Conservation (phyloP, 768 basidiomycete species). For the Lentinula sp. region DNA sequence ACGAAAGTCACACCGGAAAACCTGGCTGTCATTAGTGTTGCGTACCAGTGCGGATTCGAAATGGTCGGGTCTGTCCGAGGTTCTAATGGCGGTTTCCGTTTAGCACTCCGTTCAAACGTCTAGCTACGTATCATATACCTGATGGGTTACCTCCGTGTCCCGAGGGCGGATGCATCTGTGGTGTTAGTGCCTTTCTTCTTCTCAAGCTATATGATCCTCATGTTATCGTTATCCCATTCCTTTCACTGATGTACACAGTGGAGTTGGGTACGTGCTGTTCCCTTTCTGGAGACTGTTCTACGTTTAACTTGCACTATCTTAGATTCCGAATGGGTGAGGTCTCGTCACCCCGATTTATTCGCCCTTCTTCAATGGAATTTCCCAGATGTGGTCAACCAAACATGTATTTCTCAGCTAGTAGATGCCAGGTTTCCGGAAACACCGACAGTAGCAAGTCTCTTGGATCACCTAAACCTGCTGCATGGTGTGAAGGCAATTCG, state of each 20-base stretch:
- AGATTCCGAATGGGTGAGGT: conserved; percentile 3
- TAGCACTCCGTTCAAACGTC: conserved; percentile 51
- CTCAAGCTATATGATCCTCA: neutral
- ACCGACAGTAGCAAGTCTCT: conserved; percentile 31
- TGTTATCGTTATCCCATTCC: neutral
- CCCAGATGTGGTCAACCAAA: conserved; percentile 46
- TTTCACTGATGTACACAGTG: neutral
- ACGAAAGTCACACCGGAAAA: conserved; percentile 39
- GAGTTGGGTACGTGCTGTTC: neutral
- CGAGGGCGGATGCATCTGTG: conserved; percentile 43
- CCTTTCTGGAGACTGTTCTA: neutral
- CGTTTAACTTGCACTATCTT: neutral
- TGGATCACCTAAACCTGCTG: conserved; percentile 34
- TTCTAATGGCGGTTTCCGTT: neutral
- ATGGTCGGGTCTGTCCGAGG: no score
- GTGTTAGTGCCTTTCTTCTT: conserved; percentile 25
- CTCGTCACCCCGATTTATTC: no score
- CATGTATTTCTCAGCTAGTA: conserved; percentile 41
- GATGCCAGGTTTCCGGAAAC: conserved; percentile 41
- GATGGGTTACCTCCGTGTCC: conserved; percentile 44
- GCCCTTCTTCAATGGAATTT: neutral
- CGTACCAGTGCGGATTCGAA: conserved; percentile 30
- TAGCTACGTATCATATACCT: conserved; percentile 41
- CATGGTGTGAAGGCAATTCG: conserved; percentile 46
- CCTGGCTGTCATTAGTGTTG: conserved; percentile 44